phyloP scores from a whole-genome alignment of 305 asterid species.

The Petunia hybrid region DNA sequence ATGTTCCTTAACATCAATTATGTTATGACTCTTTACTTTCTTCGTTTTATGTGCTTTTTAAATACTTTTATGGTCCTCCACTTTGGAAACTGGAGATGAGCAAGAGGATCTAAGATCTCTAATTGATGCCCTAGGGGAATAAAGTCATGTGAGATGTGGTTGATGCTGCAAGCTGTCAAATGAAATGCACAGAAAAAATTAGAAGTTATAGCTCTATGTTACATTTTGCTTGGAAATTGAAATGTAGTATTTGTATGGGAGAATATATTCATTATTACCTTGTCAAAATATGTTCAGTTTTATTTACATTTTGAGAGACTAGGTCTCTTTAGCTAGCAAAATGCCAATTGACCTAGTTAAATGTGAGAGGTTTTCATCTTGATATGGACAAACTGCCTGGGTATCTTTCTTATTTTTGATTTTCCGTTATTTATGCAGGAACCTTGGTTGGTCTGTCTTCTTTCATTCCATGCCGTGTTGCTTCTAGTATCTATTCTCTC shows the following conservation, averaged over 20 bases:
- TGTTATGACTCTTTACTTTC: constrained; percentile 9
- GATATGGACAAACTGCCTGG: not conserved
- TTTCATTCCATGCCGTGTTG: constrained; percentile 71
- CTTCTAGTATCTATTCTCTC: constrained; percentile 62
- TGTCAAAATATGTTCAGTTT: not conserved
- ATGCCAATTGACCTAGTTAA: constrained; percentile 27
- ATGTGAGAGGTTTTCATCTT: constrained; percentile 9
- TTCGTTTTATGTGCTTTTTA: not conserved
- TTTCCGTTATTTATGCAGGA: constrained; percentile 62
- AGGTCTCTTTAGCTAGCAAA: constrained; percentile 14
- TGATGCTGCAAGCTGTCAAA: not conserved
- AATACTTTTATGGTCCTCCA: not conserved
- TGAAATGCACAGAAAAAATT: not conserved
- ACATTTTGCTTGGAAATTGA: constrained; percentile 10
- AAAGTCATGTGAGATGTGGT: not conserved
- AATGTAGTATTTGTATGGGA: not conserved
- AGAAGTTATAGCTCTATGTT: constrained; percentile 18
- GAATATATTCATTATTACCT: constrained; percentile 9
- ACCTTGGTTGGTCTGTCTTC: constrained; percentile 80
- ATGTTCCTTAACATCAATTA: not conserved
- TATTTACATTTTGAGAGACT: not conserved
- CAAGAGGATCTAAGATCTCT: constrained; percentile 22
- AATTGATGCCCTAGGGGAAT: not conserved
- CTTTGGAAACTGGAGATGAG: constrained; percentile 19
- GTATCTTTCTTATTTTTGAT: constrained; percentile 31